phyloP scores from a whole-genome alignment of 768 basidiomycete species.

The Hortiboletus campestris region DNA sequence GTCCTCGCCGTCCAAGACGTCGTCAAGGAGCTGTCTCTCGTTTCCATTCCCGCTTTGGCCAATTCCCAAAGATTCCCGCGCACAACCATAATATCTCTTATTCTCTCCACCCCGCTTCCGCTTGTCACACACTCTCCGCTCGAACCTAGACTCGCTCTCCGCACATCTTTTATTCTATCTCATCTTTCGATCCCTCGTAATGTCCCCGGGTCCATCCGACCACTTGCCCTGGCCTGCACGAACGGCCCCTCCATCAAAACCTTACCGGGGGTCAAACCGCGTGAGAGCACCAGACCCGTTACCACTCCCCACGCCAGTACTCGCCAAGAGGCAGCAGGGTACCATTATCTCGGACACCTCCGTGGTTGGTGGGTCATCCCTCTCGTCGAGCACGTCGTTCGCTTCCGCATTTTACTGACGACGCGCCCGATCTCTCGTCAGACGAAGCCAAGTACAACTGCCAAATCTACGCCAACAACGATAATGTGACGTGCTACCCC shows the following conservation, averaged over 20 bases:
- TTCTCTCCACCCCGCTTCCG: conserved; percentile 18
- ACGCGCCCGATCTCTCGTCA: conserved; percentile 14
- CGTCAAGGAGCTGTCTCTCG: conserved; percentile 15
- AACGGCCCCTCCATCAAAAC: conserved; percentile 36
- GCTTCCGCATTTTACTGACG: conserved; percentile 8
- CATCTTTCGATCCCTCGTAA: conserved; percentile 28
- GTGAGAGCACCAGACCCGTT: conserved; percentile 33
- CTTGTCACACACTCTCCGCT: conserved; percentile 24
- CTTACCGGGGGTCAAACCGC: conserved; percentile 33
- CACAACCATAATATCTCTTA: conserved; percentile 28
- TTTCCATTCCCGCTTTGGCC: conserved; percentile 31
- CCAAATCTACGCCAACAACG: conserved; percentile 60
- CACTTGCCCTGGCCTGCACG: conserved; percentile 44
- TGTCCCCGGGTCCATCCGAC: conserved; percentile 36
- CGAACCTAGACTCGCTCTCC: conserved; percentile 19
- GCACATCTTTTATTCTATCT: conserved; percentile 21
- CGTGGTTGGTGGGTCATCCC: conserved; percentile 27
- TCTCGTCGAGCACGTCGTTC: conserved; percentile 6
- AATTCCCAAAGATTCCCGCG: conserved; percentile 4
- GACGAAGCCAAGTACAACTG: conserved; percentile 47
- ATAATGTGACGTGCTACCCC: conserved; percentile 78
- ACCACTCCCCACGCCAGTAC: conserved; percentile 9
- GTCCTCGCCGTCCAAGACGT: conserved; percentile 24
- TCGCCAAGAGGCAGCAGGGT: conserved; percentile 27
- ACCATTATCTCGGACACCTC: conserved; percentile 24